Percentiles rank a stretch among this genome's conserved stretches.
Evolutionary conservation across 2,329 filamentous ascomycete species (phyloP).

Genomic region (Aspergillus novoparasiticus): DNA sequence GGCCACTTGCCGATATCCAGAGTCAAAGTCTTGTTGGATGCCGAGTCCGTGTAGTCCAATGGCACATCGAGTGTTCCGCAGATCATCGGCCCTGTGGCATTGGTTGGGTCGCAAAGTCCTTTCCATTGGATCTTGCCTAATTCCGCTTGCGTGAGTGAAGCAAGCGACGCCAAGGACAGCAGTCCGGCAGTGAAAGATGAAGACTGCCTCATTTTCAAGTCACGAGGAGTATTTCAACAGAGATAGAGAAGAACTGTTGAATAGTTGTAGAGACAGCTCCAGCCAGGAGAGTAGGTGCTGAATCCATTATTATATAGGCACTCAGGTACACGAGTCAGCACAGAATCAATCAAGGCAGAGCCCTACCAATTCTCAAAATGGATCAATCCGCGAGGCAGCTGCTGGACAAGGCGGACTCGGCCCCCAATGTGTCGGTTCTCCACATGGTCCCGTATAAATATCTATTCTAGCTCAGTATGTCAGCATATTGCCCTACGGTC

Average conservation of each 20-base stretch:
- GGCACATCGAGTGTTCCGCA: constrained; percentile 17
- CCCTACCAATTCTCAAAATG: background rate
- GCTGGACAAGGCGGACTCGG: background rate
- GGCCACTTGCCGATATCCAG: constrained; percentile 13
- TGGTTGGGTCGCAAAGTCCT: constrained; percentile 2
- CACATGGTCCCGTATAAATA: background rate
- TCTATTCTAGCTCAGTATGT: background rate
- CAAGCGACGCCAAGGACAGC: background rate
- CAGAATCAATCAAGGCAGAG: background rate
- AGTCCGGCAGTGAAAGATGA: background rate
- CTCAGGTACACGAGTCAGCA: background rate
- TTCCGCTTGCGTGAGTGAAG: constrained; percentile 2
- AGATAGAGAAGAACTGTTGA: background rate
- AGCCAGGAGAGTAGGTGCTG: background rate
- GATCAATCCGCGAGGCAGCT: background rate
- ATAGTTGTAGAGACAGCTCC: background rate
- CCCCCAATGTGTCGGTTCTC: background rate
- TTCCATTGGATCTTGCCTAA: constrained; percentile 6
- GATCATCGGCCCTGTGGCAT: background rate
- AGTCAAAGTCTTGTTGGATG: constrained; percentile 7
- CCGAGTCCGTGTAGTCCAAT: constrained; percentile 12
- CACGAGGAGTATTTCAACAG: background rate
- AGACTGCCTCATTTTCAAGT: background rate
- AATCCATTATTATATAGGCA: background rate
- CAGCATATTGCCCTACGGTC: background rate